These are phyloP conservation scores for Boletus barrowsii DNA, from an alignment of 768 basidiomycete species.

Conservation along the genomic window DNA sequence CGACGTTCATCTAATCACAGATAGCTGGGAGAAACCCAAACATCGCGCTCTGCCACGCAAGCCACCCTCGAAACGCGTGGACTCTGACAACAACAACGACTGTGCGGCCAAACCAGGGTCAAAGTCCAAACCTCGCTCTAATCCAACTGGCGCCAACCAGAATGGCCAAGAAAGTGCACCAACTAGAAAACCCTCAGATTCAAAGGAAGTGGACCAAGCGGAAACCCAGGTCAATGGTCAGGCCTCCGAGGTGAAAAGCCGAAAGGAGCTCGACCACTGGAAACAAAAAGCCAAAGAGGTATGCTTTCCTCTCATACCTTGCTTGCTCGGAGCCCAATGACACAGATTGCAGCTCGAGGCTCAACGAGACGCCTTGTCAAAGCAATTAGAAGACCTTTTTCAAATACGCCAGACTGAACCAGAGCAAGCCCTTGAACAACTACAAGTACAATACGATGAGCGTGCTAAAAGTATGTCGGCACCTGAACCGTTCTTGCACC, in stretches of 20 bases:
- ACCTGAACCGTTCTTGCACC: not conserved
- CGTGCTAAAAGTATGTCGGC: constrained; percentile 46
- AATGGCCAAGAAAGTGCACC: constrained; percentile 11
- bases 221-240: constrained; percentile 2
- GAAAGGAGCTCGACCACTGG: constrained; percentile 30
- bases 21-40: constrained; percentile 19
- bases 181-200: constrained; percentile 9
- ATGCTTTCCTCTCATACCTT: not conserved
- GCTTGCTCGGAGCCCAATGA: not conserved
- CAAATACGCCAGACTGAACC: constrained; percentile 62
- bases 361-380: constrained; percentile 46
- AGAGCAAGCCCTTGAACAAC: constrained; percentile 50
- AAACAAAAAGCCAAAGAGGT: constrained; percentile 31
- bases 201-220: constrained; percentile 14
- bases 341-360: constrained; percentile 27
- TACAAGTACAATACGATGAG: constrained; percentile 49
- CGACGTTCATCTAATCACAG: constrained; percentile 27
- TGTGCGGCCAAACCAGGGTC: constrained; percentile 3
- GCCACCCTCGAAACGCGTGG: constrained; percentile 15
- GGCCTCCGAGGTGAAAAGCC: constrained; percentile 11
- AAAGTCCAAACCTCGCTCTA: constrained; percentile 18
- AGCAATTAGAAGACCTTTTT: constrained; percentile 58
- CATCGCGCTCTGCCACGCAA: constrained; percentile 18
- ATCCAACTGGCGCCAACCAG: not conserved
- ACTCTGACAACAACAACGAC: constrained; percentile 1